Evolutionary conservation across 2,329 filamentous ascomycete species (phyloP).

Genomic region (Cladosporium oxysporum): DNA sequence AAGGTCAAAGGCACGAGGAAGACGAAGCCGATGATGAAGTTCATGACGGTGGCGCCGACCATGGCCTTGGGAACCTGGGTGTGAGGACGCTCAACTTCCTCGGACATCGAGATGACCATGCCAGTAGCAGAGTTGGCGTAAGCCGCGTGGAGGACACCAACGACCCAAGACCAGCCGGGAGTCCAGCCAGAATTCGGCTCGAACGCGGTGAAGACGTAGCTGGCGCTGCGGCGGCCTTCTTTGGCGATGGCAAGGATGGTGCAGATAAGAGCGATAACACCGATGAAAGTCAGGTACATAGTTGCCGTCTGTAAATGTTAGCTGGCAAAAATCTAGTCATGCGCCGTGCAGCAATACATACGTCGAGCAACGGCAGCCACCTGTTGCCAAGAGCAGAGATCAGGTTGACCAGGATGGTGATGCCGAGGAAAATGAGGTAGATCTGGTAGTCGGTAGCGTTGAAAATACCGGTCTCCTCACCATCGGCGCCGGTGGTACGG

Average conservation of each 20-base stretch:
- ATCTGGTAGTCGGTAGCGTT: slow-evolving; percentile 47
- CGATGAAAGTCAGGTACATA: slow-evolving; percentile 73
- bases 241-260: slow-evolving; percentile 67
- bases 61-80: slow-evolving; percentile 73
- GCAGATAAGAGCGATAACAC: slow-evolving; percentile 66
- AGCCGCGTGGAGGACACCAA: slow-evolving; percentile 70
- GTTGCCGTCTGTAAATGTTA: slow-evolving; percentile 55
- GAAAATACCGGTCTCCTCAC: slow-evolving; percentile 49
- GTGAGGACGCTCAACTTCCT: slow-evolving; percentile 67
- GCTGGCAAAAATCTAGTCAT: slow-evolving; percentile 39
- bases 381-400: slow-evolving; percentile 56
- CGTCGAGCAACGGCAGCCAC: slow-evolving; percentile 63
- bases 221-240: slow-evolving; percentile 63
- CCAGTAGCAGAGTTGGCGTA: slow-evolving; percentile 75
- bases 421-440: slow-evolving; percentile 52
- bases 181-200: slow-evolving; percentile 69
- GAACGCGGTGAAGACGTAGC: slow-evolving; percentile 69
- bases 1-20: slow-evolving; percentile 71
- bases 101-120: slow-evolving; percentile 69
- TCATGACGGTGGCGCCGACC: slow-evolving; percentile 64
- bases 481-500: slow-evolving; percentile 40
- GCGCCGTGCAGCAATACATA: not conserved
- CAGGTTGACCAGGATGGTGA: slow-evolving; percentile 53
- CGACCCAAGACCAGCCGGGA: slow-evolving; percentile 71
- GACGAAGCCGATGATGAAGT: slow-evolving; percentile 65